Base-by-base conservation (phyloP, 306 rosid species). In the Vigna nakashimae region DNA sequence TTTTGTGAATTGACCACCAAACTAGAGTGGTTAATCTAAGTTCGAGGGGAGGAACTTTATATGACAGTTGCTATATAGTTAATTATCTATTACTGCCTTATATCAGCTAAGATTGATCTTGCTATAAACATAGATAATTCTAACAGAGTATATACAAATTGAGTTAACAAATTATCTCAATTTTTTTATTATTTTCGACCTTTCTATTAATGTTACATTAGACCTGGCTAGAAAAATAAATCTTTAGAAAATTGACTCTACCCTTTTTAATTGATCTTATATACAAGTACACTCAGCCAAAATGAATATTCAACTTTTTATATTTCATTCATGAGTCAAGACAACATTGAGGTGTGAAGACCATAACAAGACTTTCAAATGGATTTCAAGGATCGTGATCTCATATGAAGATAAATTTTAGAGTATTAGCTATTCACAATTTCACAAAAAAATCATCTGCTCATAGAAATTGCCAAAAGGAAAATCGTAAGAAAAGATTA, bases 361-460 rank as follows among this genome's bases (percentile, higher is more conserved):
- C n/a, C 43, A 59, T 40, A 62, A 24, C 4, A 58, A 10, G 20
- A 81, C 55, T 49, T 48, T 48, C 6, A 14, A 67, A 80, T 78
- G n/a, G 22, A 36, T 12, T 81, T 2, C 40, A 28, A 75, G 22
- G 49, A 59, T 75, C 62, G 55, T 20, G 38, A 63, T 69, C 68
- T 42, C 30, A 20, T 9, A 60, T 13, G 68, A 62, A 59, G 9
- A 64, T 20, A 22, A 32, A 22, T 42, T 5, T 53, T 42, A 42
- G 62, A 16, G 57, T 71, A 65, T 45, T 55, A 55, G 28, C 59
- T 55, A 60, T 72, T 36, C 34, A 77, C 68, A 64, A 12, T 59
- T 69, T 6, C 71, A 59, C 36, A 76, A 11, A 52, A 43, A 66
- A 43, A 18, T 20, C 2, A 14, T 15, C 67, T 30, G 67, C 67